Evolutionary conservation across 2,329 filamentous ascomycete species (phyloP), one percentile per base, ranked within the genome.

Genomic region (Malbranchea zuffiana): DNA sequence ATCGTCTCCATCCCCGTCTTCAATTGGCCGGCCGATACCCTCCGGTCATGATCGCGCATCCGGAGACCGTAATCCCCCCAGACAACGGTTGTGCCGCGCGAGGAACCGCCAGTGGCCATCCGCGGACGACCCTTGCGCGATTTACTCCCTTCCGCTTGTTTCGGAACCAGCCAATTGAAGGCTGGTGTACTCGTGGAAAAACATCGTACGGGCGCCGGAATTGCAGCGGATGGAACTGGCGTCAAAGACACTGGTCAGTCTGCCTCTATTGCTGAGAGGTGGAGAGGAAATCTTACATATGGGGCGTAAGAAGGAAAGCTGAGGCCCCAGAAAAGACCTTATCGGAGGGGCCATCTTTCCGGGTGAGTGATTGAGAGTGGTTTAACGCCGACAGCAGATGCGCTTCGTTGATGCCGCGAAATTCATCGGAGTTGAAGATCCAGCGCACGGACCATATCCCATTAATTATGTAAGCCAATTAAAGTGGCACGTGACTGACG

Each of bases 21-120:
- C 45, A 98, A 72, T 50, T 93, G 83, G 47, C 76, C 68, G 16
- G 90, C 83, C 48, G 81, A 85, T 57, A 98, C 83, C 53, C 90
- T 77, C 40, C 90, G 82, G 64, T 95, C 82, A 59, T 94, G 83
- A 62, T 98, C 90, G 45, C 72, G 78, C 78, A 98, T 90, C 40
- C 90, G 82, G 49, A 98, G 67, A 6, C 90, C 90, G 57, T 87
- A 98, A 60, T 96, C 87, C 38, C 90, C 90, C 85, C 86, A 96
- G 40, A 92, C 78, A 13, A 98, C 82, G 0, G 88, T 96, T 23
- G 90, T 98, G 49, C 90, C 90, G 59, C 92, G 86, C 23, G 74
- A 78, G 38, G 83, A 92, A 43, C 90, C 90, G 44, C 90, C 90
- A 0, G 87, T 98, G 16, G 83, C 75, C 32, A 96, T 86, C 50